phyloP scores from a whole-genome alignment of 768 basidiomycete species.

The Cystobasidium tubakii region DNA sequence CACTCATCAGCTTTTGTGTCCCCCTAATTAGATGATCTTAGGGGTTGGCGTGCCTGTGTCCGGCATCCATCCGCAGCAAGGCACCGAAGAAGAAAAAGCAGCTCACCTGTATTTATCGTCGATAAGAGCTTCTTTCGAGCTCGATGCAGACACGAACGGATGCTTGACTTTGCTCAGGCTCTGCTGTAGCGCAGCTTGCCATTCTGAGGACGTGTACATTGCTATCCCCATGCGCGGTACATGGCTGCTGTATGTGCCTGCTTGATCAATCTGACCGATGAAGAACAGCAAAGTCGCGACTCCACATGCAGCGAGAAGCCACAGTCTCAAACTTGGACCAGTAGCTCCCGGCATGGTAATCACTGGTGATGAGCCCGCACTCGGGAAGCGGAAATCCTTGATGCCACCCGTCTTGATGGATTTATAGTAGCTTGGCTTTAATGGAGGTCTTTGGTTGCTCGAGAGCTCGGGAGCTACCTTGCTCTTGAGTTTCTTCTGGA shows the following conservation, averaged over 20 bases:
- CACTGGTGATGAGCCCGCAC: not conserved
- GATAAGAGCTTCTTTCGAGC: not conserved
- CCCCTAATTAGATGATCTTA: not conserved
- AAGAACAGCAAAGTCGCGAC: constrained; percentile 20
- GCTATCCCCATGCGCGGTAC: constrained; percentile 4
- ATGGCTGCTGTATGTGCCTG: constrained; percentile 1
- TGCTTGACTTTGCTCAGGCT: not conserved
- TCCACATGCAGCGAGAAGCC: constrained; percentile 4
- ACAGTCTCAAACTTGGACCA: constrained; percentile 4
- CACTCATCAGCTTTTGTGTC: not conserved
- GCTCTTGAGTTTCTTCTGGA: not conserved
- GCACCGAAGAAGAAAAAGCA: not conserved
- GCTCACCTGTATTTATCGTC: constrained; percentile 18
- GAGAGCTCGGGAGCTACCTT: not conserved
- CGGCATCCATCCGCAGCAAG: not conserved
- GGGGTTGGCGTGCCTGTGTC: not conserved
- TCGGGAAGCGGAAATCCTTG: not conserved
- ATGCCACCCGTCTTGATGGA: constrained; percentile 8
- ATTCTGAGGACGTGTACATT: constrained; percentile 13
- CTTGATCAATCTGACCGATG: constrained; percentile 13
- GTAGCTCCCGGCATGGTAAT: not conserved
- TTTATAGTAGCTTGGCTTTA: not conserved
- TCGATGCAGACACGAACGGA: not conserved
- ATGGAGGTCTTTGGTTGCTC: not conserved
- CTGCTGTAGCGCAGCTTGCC: constrained; percentile 7